Conservation (phyloP, 371 early-diverging fungal species). For the Apophysomyces sp. region DNA sequence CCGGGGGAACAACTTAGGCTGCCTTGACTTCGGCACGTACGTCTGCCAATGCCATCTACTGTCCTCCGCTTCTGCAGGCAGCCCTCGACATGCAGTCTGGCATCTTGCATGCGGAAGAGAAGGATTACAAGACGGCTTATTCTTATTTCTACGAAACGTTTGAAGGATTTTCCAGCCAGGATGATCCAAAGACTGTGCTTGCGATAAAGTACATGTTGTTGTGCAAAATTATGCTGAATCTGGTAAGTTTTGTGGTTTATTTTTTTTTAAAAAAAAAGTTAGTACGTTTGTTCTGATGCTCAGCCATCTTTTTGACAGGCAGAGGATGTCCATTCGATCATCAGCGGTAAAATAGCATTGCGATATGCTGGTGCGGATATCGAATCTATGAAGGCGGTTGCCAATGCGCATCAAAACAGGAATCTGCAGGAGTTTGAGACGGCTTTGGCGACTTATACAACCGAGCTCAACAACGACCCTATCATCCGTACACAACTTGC, state of each 20-base stretch:
- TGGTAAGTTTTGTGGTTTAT: too few relatives aligned
- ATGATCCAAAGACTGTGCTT: constrained; percentile 81
- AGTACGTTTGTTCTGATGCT: neutral
- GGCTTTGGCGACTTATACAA: constrained; percentile 80
- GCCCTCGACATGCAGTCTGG: constrained; percentile 97
- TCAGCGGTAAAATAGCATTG: constrained; percentile 81
- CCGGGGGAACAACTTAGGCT: constrained; percentile 54
- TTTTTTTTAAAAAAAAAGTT: too few relatives aligned
- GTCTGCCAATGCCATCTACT: constrained; percentile 96
- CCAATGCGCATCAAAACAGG: constrained; percentile 92
- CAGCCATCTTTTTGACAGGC: constrained; percentile 53
- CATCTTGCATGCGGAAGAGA: constrained; percentile 96
- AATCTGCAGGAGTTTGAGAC: constrained; percentile 93
- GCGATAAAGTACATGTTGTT: constrained; percentile 96
- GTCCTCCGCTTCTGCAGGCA: constrained; percentile 98
- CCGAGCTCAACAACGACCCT: constrained; percentile 89
- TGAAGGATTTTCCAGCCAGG: constrained; percentile 90
- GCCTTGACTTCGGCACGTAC: constrained; percentile 97
- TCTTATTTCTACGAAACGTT: constrained; percentile 99
- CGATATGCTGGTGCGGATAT: constrained; percentile 78
- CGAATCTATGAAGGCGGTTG: constrained; percentile 93
- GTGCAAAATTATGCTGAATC: constrained; percentile 96
- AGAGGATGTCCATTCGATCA: constrained; percentile 85
- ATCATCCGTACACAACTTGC: constrained; percentile 90
- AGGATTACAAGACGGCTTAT: constrained; percentile 98